phyloP scores from a whole-genome alignment of 2,329 filamentous ascomycete genomes.

The Microdochium nivale region DNA sequence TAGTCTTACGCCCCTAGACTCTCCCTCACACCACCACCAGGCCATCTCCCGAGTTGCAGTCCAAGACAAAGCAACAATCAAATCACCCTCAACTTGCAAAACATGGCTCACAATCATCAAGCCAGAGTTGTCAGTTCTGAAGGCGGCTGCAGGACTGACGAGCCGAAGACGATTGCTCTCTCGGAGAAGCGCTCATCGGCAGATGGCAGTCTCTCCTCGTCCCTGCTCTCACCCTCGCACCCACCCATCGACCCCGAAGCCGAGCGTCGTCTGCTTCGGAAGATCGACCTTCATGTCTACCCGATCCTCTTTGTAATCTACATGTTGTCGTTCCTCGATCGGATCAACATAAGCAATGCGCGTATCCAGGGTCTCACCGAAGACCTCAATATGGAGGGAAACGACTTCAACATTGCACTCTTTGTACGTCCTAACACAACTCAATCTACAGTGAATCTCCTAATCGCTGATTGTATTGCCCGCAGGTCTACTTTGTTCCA shows the following conservation, averaged over 20 bases:
- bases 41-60: too few relatives aligned
- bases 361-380: constrained; percentile 31
- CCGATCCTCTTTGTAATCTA: constrained; percentile 32
- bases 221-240: background rate
- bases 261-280: constrained; percentile 26
- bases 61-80: too few relatives aligned
- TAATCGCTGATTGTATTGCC: too few relatives aligned
- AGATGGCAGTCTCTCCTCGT: background rate
- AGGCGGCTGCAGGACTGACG: background rate
- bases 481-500: constrained; percentile 27
- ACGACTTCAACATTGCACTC: constrained; percentile 33
- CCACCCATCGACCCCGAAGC: constrained; percentile 19
- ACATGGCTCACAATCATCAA: too few relatives aligned
- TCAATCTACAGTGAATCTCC: too few relatives aligned
- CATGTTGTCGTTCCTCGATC: constrained; percentile 32
- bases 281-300: constrained; percentile 31
- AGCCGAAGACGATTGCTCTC: background rate
- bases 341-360: constrained; percentile 39
- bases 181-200: background rate
- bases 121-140: background rate
- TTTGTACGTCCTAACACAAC: constrained; percentile 18
- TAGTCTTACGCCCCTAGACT: too few relatives aligned
- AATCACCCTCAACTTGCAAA: too few relatives aligned
- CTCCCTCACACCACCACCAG: too few relatives aligned
- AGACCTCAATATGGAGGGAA: constrained; percentile 30